Evolutionary conservation across 306 rosid genomes (phyloP).

Genomic region (Begonia fuchsioides): DNA sequence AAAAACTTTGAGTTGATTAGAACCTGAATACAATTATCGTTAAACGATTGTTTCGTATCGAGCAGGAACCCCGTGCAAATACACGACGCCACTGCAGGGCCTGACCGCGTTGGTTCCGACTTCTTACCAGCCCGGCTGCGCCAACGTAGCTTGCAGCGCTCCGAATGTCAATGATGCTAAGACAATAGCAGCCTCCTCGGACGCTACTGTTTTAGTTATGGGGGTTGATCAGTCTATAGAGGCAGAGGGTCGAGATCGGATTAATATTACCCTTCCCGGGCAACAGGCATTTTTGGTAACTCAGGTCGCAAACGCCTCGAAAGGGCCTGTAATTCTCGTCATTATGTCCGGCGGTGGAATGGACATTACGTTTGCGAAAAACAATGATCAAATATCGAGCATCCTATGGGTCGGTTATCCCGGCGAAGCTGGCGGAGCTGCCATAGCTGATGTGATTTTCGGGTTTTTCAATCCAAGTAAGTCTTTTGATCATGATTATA

Average conservation of each 20-base stretch:
- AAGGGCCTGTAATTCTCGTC: constrained; percentile 82
- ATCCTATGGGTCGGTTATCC: constrained; percentile 98
- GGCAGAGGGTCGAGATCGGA: constrained; percentile 74
- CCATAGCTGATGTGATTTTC: constrained; percentile 81
- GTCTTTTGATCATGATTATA: constrained; percentile 6
- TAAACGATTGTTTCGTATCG: not conserved
- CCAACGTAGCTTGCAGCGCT: constrained; percentile 49
- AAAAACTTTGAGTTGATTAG: too few relatives aligned
- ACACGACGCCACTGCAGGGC: constrained; percentile 75
- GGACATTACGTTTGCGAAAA: constrained; percentile 77
- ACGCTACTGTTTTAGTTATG: constrained; percentile 65
- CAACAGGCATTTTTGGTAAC: constrained; percentile 57
- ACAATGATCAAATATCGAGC: constrained; percentile 53
- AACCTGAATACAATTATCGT: too few relatives aligned
- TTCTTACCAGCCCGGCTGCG: constrained; percentile 53
- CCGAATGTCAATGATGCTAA: constrained; percentile 56
- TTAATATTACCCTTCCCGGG: constrained; percentile 70
- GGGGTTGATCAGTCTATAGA: constrained; percentile 74
- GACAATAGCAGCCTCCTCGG: constrained; percentile 65
- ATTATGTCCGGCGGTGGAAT: constrained; percentile 97
- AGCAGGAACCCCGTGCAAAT: constrained; percentile 79
- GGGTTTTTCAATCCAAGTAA: constrained; percentile 78
- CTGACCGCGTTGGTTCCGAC: constrained; percentile 57
- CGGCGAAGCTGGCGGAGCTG: constrained; percentile 98
- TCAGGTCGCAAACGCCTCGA: constrained; percentile 65